phyloP scores from a whole-genome alignment of 805 yeast genomes.

The Metschnikowia continentalis region DNA sequence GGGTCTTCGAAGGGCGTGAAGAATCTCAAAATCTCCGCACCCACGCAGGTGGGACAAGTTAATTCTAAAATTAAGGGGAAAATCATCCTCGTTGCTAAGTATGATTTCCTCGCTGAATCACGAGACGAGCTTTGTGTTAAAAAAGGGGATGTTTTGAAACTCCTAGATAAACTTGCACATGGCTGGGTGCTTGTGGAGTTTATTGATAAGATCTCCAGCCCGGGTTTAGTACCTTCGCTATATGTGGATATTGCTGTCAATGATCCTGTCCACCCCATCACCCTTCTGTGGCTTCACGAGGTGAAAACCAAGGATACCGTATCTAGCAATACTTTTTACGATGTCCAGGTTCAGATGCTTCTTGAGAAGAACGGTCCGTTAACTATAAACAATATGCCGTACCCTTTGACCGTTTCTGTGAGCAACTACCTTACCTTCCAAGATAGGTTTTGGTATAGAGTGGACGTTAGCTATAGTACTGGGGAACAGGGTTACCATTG shows the following conservation, averaged over 20 bases:
- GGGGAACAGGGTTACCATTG: slow-evolving; percentile 38
- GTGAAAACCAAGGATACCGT: slow-evolving; percentile 4
- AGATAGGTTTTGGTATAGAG: slow-evolving; percentile 50
- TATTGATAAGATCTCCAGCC: slow-evolving; percentile 41
- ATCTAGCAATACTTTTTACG: slow-evolving; percentile 19
- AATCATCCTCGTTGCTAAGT: slow-evolving; percentile 45
- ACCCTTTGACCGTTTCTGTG: slow-evolving; percentile 35
- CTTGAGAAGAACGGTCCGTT: slow-evolving; percentile 18
- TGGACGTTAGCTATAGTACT: slow-evolving; percentile 36
- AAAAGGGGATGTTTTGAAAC: slow-evolving; percentile 50
- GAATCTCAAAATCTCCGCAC: slow-evolving; percentile 19
- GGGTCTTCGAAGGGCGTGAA: slow-evolving; percentile 14
- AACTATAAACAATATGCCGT: slow-evolving; percentile 28
- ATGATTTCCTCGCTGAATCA: slow-evolving; percentile 41
- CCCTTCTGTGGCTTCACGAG: slow-evolving; percentile 32
- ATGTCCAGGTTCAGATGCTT: slow-evolving; percentile 24
- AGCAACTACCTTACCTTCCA: slow-evolving; percentile 37
- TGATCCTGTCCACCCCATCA: slow-evolving; percentile 36
- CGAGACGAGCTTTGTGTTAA: slow-evolving; percentile 41
- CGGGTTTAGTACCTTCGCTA: slow-evolving; percentile 52
- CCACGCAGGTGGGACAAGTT: slow-evolving; percentile 15
- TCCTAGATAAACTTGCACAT: slow-evolving; percentile 43
- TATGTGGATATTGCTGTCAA: slow-evolving; percentile 46
- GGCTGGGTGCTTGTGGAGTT: slow-evolving; percentile 58
- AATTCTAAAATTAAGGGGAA: slow-evolving; percentile 22